Evolutionary conservation across 2,329 filamentous ascomycete species (phyloP).

Genomic region (Paecilomyces sp.): DNA sequence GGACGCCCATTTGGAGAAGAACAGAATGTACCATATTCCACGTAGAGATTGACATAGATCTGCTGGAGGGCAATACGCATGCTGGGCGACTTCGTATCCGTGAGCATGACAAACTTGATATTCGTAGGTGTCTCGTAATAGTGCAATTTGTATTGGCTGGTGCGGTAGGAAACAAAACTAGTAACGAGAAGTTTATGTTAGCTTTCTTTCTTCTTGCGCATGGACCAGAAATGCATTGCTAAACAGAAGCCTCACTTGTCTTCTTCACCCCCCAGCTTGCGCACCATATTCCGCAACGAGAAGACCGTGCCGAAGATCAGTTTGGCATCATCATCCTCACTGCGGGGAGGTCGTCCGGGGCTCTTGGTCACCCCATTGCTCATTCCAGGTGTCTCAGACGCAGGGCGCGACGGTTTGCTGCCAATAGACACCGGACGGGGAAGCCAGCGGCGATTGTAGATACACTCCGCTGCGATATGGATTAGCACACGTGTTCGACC

Average conservation of each 20-base stretch:
- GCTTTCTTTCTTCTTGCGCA: neutral
- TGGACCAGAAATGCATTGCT: neutral
- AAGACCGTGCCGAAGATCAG: constrained; percentile 96
- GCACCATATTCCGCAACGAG: constrained; percentile 91
- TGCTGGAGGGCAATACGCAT: constrained; percentile 94
- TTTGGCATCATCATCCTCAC: constrained; percentile 79
- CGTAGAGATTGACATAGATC: constrained; percentile 97
- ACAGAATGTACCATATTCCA: constrained; percentile 69
- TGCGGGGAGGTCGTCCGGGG: constrained; percentile 36
- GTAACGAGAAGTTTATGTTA: constrained; percentile 7
- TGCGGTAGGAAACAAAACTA: constrained; percentile 89
- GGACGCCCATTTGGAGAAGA: neutral
- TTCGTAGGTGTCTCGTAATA: constrained; percentile 98
- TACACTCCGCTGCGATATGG: constrained; percentile 70
- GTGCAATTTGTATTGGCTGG: constrained; percentile 93
- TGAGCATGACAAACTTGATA: constrained; percentile 94
- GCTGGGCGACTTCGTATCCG: constrained; percentile 79
- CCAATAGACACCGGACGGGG: constrained; percentile 43
- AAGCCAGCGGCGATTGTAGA: constrained; percentile 87
- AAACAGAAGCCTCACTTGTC: constrained; percentile 51
- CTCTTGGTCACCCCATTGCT: constrained; percentile 34
- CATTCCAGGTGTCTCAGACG: constrained; percentile 40
- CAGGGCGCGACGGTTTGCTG: constrained; percentile 42
- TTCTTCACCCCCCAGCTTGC: constrained; percentile 87
- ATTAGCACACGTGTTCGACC: neutral